Evolutionary conservation across 371 early-diverging fungal species (phyloP), one percentile per base, ranked within the genome.

Genomic region (Pancytospora philotis): DNA sequence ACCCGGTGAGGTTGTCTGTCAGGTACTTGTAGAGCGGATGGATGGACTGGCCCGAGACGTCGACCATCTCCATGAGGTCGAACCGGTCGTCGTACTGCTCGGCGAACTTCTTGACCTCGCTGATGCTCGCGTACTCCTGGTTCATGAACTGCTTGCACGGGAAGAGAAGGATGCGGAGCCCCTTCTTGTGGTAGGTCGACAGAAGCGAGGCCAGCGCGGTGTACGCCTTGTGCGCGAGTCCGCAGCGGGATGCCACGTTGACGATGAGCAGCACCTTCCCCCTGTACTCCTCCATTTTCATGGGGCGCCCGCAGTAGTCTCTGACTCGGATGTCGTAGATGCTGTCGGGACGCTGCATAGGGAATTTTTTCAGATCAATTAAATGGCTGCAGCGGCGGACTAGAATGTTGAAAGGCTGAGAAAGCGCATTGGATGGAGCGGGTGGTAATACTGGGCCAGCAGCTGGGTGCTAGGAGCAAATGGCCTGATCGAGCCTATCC

Each of bases 231-330:
- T 84, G 78, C 16, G 94, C 90, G 73, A 88, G 88, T 6, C 92
- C 92, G 79, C 96, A 95, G 66, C 90, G 85, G 62, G 89, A 88
- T 28, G 98, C 97, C 32, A 90, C 88, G 80, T 96, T 96, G 66
- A 90, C 90, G 41, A 93, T 80, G 10, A 80, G 39, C 90, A 74
- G 52, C 1, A 67, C 61, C 49, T 68, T 69, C 8, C 69, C 74
- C 70, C 60, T 75, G 55, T 66, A 76, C 28, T 25, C 0, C 2
- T 37, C 30, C 50, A 80, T 67, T 30, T 68, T 50, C 2, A 73
- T 32, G 25, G 38, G 19, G 0, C 56, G 52, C 22, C 61, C 58
- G 22, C 60, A 35, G 22, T 55, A 59, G 50, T 69, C 68, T 13
- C n/a, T 67, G 0, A 66, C 74, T 36, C 27, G 50, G 1, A 80